phyloP scores from a whole-genome alignment of 2,329 filamentous ascomycete species.

The Pezicula carpinea region DNA sequence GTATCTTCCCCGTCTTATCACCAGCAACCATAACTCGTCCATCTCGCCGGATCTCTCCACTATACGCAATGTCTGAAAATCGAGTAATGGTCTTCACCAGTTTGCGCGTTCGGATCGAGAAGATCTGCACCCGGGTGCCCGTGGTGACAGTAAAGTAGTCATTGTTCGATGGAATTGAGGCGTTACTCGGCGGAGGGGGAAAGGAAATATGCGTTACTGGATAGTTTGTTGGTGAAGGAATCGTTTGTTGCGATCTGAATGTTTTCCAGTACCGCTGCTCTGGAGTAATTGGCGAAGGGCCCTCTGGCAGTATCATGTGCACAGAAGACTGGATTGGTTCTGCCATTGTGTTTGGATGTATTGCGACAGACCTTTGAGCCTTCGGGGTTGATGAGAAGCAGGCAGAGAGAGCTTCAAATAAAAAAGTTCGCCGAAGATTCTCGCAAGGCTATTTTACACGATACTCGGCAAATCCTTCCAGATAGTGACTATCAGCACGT shows the following conservation, averaged over 20 bases:
- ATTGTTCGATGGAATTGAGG: constrained; percentile 41
- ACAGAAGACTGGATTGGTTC: constrained; percentile 9
- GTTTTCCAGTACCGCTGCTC: constrained; percentile 96
- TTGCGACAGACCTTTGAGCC: background rate
- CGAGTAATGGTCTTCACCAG: constrained; percentile 90
- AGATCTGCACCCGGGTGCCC: constrained; percentile 87
- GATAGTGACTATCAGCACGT: background rate
- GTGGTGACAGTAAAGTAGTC: constrained; percentile 92
- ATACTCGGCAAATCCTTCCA: background rate
- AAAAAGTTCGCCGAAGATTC: constrained; percentile 1
- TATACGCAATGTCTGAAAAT: constrained; percentile 87
- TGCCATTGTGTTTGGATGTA: constrained; percentile 8
- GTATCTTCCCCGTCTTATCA: constrained; percentile 86
- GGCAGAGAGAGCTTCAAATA: constrained; percentile 1
- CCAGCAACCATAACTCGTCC: constrained; percentile 86
- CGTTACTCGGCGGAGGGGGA: constrained; percentile 43
- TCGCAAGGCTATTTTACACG: constrained; percentile 3
- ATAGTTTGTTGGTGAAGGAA: constrained; percentile 86
- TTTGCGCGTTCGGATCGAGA: constrained; percentile 87
- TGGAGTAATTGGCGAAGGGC: constrained; percentile 77
- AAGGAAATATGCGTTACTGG: constrained; percentile 88
- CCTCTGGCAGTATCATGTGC: constrained; percentile 76
- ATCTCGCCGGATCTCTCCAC: constrained; percentile 83
- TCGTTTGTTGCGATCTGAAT: constrained; percentile 85
- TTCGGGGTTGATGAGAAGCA: background rate